Evolutionary conservation across 148 eudicot species (phyloP).

Genomic region (Arbutus unedo): DNA sequence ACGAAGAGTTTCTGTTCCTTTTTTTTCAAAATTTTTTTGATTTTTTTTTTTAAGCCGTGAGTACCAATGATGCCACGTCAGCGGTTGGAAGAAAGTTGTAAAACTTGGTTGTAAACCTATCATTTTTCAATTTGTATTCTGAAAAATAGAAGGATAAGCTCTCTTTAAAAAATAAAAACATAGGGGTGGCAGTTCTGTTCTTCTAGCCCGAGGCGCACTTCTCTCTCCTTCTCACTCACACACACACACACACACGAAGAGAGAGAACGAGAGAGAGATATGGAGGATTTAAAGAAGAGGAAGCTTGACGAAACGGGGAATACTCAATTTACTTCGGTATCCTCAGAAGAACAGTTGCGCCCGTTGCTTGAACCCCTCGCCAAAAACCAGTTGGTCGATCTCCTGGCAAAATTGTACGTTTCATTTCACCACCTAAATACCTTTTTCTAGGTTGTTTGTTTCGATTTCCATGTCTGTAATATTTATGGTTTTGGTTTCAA

Average conservation of each 20-base stretch:
- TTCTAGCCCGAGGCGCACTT: no score
- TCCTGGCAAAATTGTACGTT: slow-evolving; percentile 54
- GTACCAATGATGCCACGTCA: no score
- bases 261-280: slow-evolving; percentile 14
- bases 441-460: not conserved
- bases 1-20: no score
- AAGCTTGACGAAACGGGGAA: slow-evolving; percentile 44
- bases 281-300: slow-evolving; percentile 63
- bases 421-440: not conserved
- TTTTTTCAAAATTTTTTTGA: no score
- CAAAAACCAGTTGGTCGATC: slow-evolving; percentile 57
- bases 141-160: no score
- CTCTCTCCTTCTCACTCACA: no score
- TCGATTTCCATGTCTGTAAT: not conserved
- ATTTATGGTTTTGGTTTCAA: slow-evolving; percentile 1
- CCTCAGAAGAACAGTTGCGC: slow-evolving; percentile 41
- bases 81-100: no score
- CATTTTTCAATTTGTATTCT: no score
- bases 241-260: not conserved
- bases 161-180: no score
- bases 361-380: slow-evolving; percentile 58
- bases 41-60: no score
- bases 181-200: no score
- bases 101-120: no score
- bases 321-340: slow-evolving; percentile 15